Percentiles rank a stretch among this genome's conserved stretches.
phyloP scores from a whole-genome alignment of 2,329 filamentous ascomycete genomes.

The Shiraia bambusicola region DNA sequence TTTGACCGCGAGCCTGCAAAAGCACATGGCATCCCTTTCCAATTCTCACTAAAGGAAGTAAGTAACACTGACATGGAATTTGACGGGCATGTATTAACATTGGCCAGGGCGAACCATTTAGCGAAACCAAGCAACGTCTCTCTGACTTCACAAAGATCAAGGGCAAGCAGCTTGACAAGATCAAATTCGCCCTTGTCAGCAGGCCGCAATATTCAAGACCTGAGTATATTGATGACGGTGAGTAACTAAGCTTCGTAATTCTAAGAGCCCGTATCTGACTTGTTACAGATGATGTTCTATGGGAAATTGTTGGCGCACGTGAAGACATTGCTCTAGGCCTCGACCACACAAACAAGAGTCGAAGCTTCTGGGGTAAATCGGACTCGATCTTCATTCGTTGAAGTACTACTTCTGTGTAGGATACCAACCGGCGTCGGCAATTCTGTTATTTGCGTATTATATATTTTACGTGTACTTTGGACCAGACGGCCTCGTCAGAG shows the following conservation, averaged over 20 bases:
- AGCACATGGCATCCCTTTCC: constrained; percentile 86
- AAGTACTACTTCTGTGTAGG: constrained; percentile 23
- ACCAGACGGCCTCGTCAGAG: constrained; percentile 9
- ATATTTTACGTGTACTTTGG: constrained; percentile 7
- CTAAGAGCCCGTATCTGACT: constrained; percentile 8
- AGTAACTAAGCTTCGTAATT: constrained; percentile 36
- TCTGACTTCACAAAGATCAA: constrained; percentile 92
- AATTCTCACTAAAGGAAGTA: constrained; percentile 81
- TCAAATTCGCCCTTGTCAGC: constrained; percentile 82
- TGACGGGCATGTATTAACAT: constrained; percentile 22
- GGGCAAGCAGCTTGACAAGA: constrained; percentile 97
- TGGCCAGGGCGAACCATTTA: constrained; percentile 75
- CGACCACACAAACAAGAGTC: constrained; percentile 64
- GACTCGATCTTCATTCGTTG: constrained; percentile 65
- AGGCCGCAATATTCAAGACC: constrained; percentile 72
- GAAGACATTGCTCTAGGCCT: constrained; percentile 53
- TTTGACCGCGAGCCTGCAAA: constrained; percentile 88
- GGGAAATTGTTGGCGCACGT: constrained; percentile 43
- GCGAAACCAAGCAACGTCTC: constrained; percentile 90
- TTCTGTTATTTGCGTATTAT: constrained; percentile 7
- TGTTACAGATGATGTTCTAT: constrained; percentile 48
- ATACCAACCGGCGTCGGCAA: constrained; percentile 15
- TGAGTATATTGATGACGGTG: constrained; percentile 84
- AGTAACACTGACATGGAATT: neutral
- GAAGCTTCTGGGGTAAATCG: constrained; percentile 60